Evolutionary conservation across 257 asterid species (phyloP), one percentile per base, ranked within the genome.

Genomic region (Forsythia viridissima): DNA sequence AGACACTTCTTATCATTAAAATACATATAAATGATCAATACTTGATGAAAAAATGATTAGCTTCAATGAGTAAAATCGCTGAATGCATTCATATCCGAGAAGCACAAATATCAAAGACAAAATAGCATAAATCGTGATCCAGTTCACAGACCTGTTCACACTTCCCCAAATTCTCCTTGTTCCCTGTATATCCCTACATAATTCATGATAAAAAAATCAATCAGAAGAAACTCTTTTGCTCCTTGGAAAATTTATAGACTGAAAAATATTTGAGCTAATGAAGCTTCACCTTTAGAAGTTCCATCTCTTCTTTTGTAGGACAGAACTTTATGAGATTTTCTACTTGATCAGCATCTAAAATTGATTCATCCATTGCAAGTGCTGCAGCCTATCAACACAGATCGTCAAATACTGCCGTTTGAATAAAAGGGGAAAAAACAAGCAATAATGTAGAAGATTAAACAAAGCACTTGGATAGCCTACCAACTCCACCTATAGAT

Each of bases 241-340:
- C 63, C 74, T 76, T 51, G 59, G 77, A 76, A 66, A 70, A 72
- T 30, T 12, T 24, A 72, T 30, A 36, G 74, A 46, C 38, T 24
- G 73, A 48, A 82, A 59, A 65, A 79, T 44, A 74, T 52, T 20
- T 46, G 79, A 13, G 81, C 63, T 40, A 42, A 76, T 63, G 75
- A 82, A 75, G 37, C 76, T 85, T 82, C 87, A 96, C 99, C 99
- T 92, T 94, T 46, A 96, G 96, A 80, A 90, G 95, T 78, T 94
- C 99, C 97, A 96, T 94, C 89, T 96, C 99, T 78, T 96, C 99
- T 86, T 96, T 96, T 15, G 98, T 94, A 40, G 99, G 99, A 82
- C 99, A 94, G 82, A 92, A 92, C 77, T 96, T 96, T 59, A 94
- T 94, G 69, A 96, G 97, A 85, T 94, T 94, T 85, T 96, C 99